Base-by-base conservation (phyloP, 805 yeast species). In the Zygosaccharomyces lentus region DNA sequence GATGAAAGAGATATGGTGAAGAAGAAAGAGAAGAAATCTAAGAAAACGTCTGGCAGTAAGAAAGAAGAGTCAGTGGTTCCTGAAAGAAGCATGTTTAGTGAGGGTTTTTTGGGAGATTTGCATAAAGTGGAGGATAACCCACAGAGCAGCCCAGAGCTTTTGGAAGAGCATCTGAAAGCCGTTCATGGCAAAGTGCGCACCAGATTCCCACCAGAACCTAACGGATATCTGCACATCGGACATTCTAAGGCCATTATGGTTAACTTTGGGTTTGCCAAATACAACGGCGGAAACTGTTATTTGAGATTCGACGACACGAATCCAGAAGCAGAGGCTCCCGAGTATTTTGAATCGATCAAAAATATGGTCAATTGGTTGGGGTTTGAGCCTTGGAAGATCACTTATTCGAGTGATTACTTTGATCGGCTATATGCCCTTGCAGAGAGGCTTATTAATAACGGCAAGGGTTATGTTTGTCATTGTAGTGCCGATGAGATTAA, bases 211-310 rank as follows among this genome's bases (percentile, higher is more conserved):
- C 99, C 99, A 54, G 99, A 93, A 74, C 99, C 99, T 50, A 87
- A 96, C 72, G 99, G 99, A 72, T 93, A 90, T 70, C 78, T 93
- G 70, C 99, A 93, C 71, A 93, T 93, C 71, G 99, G 99, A 37
- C 99, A 93, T 64, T 85, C 96, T 34, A 93, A 93, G 70, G 99
- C 99, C 43, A 91, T 93, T 64, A 86, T 93, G 80, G 96, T 91
- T 45, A 90, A 93, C 66, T 93, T 93, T 68, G 99, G 99, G n/a
- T 93, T 75, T 67, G 99, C 99, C 34, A 83, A 85, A 63, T 84
- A 72, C 69, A 75, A 89, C 65, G 76, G 79, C 51, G 99, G 99
- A 53, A 74, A 78, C 43, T 93, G 99, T 68, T 88, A 89, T 65
- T 76, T 93, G 66, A 79, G 99, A 66, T 93, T 81, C 59, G 99